Evolutionary conservation across 768 basidiomycete species (phyloP), one percentile per base, ranked within the genome.

Genomic region (Pseudohyphozyma bogoriensis): DNA sequence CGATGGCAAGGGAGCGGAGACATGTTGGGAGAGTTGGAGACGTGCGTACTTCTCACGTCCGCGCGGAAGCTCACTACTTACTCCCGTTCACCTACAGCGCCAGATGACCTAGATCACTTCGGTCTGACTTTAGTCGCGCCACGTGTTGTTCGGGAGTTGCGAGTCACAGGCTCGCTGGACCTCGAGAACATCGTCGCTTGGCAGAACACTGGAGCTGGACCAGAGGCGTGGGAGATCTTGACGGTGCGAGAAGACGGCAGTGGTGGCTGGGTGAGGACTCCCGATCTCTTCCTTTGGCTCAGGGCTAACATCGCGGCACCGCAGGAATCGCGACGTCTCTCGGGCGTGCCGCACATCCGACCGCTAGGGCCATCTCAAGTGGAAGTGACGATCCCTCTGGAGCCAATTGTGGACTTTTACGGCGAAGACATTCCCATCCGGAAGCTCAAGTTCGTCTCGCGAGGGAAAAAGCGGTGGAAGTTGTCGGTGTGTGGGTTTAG

Each of bases 171-270:
- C n/a, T 60, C 58, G 15, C 18, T 26, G 16, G 63, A 65, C 53
- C 39, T 68, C 8, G 64, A 45, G 24, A 56, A 68, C 36, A 24
- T 67, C 9, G 66, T 62, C 29, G 60, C 54, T 15, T 56, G 58
- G 59, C 62, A 66, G 35, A 51, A 62, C 20, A 35, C 49, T 33
- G 51, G 40, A 5, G 65, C 63, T 2, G 47, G 60, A 16, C 28
- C 6, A 11, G 65, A 66, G 32, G 44, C 49, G 18, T 69, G 68
- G 68, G 58, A 66, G 47, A 50, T 69, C 12, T 53, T 52, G n/a
- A 57, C 58, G 0, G 58, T 64, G 9, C 40, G 58, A 4, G 57
- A 49, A 11, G 55, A 59, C 11, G 63, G 63, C 0, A 20, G 35
- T 1, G 58, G 63, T 4, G 63, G 62, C 2, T 64, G 66, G 60